These are phyloP conservation scores for Xerocomellus amylosporus DNA, from an alignment of 768 basidiomycete genomes.

Conservation along the genomic window DNA sequence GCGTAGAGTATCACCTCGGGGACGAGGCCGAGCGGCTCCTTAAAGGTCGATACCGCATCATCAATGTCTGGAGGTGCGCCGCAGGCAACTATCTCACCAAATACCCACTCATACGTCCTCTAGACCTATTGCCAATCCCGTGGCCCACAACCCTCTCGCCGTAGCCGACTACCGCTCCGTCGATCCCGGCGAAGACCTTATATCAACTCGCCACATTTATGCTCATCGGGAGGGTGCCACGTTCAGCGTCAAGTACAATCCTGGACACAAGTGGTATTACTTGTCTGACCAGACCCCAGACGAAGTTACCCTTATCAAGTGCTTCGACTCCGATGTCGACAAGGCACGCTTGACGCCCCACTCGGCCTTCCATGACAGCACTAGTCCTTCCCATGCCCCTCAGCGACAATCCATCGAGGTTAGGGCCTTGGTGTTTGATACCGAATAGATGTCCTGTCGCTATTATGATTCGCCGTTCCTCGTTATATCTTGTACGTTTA, in stretches of 20 bases:
- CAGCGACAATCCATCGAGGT: slow-evolving; percentile 45
- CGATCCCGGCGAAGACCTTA: slow-evolving; percentile 36
- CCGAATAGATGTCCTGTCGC: slow-evolving; percentile 24
- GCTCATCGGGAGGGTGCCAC: slow-evolving; percentile 34
- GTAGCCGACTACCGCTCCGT: slow-evolving; percentile 41
- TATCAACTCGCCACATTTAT: slow-evolving; percentile 37
- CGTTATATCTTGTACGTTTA: background rate
- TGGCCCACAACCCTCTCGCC: slow-evolving; percentile 41
- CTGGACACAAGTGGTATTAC: slow-evolving; percentile 40
- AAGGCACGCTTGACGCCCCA: slow-evolving; percentile 43
- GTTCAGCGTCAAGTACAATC: slow-evolving; percentile 36
- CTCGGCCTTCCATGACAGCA: slow-evolving; percentile 39
- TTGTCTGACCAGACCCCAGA: slow-evolving; percentile 39
- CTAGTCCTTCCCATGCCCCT: slow-evolving; percentile 35
- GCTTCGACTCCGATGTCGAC: slow-evolving; percentile 42
- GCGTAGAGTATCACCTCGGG: slow-evolving; percentile 39
- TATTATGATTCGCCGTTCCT: background rate
- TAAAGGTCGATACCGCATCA: slow-evolving; percentile 40
- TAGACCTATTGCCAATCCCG: slow-evolving; percentile 38
- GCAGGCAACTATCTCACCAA: too few species aligned
- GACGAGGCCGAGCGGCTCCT: slow-evolving; percentile 43
- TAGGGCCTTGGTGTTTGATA: slow-evolving; percentile 42
- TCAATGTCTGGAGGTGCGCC: slow-evolving; percentile 44
- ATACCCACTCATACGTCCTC: background rate
- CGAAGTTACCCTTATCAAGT: slow-evolving; percentile 44